Conservation (phyloP, 176 grass and related monocot genomes). For the Oryza officinalis region DNA sequence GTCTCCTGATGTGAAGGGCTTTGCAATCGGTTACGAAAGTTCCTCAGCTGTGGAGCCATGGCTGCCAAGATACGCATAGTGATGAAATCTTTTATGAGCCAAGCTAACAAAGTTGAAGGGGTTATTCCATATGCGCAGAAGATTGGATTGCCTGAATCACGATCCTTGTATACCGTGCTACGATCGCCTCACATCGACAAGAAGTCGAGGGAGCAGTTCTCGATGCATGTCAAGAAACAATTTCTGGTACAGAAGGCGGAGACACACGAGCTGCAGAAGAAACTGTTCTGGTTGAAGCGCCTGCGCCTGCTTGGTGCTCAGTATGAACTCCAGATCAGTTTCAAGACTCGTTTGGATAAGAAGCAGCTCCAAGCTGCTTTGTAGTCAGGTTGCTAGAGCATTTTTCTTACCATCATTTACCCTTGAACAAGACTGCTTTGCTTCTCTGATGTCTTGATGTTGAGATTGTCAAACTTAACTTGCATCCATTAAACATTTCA, state of each 20-base stretch:
- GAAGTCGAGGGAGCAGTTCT: constrained; percentile 68
- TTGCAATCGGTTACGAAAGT: not conserved
- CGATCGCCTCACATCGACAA: constrained; percentile 76
- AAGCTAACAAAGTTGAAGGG: constrained; percentile 41
- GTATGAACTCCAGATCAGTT: constrained; percentile 47
- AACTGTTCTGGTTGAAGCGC: constrained; percentile 65
- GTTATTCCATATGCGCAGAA: constrained; percentile 39
- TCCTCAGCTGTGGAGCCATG: not conserved
- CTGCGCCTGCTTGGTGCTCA: constrained; percentile 49
- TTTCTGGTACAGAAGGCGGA: constrained; percentile 40
- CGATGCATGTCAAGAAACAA: constrained; percentile 52
- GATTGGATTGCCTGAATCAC: constrained; percentile 52
- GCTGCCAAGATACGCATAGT: constrained; percentile 57
- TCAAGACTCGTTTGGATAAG: constrained; percentile 58
- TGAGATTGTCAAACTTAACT: not conserved
- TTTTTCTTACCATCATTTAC: not conserved
- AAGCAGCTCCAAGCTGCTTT: not conserved
- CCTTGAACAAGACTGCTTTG: not conserved
- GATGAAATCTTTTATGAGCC: constrained; percentile 56
- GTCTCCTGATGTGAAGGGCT: not conserved
- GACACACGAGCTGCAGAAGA: constrained; percentile 36
- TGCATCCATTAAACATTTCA: constrained; percentile 3
- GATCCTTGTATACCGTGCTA: constrained; percentile 48
- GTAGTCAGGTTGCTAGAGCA: not conserved
- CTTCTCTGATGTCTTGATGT: not conserved